Conservation (phyloP, 2,329 filamentous ascomycete species). For the Dactylella cylindrospora region DNA sequence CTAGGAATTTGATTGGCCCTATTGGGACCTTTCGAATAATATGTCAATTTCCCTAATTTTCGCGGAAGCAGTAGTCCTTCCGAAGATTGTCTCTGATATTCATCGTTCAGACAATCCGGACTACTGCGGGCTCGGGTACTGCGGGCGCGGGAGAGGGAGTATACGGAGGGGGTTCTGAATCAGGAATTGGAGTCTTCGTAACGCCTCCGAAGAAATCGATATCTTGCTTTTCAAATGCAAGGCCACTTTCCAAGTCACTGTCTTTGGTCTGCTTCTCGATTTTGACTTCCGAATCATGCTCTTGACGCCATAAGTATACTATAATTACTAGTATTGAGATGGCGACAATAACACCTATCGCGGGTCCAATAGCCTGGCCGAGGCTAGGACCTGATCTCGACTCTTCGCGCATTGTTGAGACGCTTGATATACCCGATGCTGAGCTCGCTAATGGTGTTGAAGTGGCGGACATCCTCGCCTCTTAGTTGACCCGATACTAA, state of each 20-base stretch:
- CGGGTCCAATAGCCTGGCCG: conserved; percentile 16
- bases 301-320: conserved; percentile 32
- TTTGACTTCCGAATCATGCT: conserved; percentile 15
- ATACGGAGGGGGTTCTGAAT: conserved; percentile 39
- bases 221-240: neutral
- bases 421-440: too few species aligned
- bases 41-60: too few species aligned
- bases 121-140: conserved; percentile 32
- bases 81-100: too few species aligned
- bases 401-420: too few species aligned
- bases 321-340: conserved; percentile 12
- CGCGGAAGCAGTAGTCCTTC: too few species aligned
- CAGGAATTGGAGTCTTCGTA: too few species aligned
- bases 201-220: too few species aligned
- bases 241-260: conserved; percentile 4
- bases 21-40: too few species aligned
- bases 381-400: too few species aligned
- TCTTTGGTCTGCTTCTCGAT: conserved; percentile 13
- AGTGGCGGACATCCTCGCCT: neutral
- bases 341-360: conserved; percentile 15
- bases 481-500: too few species aligned
- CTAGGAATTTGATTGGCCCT: too few species aligned
- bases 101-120: too few species aligned
- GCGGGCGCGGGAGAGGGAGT: conserved; percentile 11
- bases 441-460: conserved; percentile 1